Base-by-base conservation (phyloP, 2,329 filamentous ascomycete species). In the Pseudogymnoascus sp. region DNA sequence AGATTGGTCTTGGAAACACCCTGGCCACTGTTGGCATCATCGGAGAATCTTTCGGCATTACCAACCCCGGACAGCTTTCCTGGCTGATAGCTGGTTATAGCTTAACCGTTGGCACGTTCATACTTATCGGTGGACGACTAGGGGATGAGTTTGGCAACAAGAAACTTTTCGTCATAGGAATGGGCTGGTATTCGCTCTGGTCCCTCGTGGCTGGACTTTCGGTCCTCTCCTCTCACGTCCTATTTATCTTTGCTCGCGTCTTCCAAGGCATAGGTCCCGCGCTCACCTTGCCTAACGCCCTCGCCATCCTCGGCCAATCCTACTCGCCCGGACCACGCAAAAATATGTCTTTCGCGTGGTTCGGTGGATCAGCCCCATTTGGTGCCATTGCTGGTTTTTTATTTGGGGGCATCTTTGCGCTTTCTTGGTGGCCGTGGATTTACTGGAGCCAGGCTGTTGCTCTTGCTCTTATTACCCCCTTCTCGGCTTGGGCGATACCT, bases 231-330 rank as follows among this genome's bases (percentile, higher is more conserved):
- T 15, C 57, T 47, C 54, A n/a, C 41, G 64, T 65, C 11, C 61
- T 62, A 26, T 82, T 82, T 67, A 74, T 80, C 62, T 73, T 79
- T 44, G 74, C 76, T 5, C 76, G 82, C 7, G 79, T 77, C 0
- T 69, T 84, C 3, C 82, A 85, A 64, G 84, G 84, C 0, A 78
- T 86, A 15, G 87, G 86, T 0, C 82, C 84, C 0, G 84, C 85
- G 0, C 75, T 89, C 35, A 73, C 80, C 9, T 74, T 89, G 24
- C 86, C 87, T 0, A 89, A 87, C 64, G 84, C 77, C 0, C 72
- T 89, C 21, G 85, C 84, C 2, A 76, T 90, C 10, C 71, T 89
- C 0, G 85, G 84, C 1, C 74, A 75, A 0, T 77, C 80, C 0
- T 88, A 86, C 65, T 72, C 76, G 0, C 81, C 81, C 0, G 84